Evolutionary conservation across 2,329 filamentous ascomycete genomes (phyloP), one percentile per base, ranked within the genome.

Genomic region (Ceratocystis albifundus): DNA sequence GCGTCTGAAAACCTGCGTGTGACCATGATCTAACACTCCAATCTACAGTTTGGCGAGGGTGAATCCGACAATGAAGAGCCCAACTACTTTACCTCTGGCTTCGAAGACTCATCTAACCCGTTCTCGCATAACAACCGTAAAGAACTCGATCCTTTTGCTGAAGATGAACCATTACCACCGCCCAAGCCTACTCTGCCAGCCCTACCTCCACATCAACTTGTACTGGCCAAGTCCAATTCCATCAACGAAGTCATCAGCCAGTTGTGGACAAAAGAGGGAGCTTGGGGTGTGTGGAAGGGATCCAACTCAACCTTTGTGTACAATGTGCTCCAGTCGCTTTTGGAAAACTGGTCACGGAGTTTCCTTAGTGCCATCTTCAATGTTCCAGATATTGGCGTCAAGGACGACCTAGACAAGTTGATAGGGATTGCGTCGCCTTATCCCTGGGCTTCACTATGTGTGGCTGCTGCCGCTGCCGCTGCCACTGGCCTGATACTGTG

Each of bases 301-400:
- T 90, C 91, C 46, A 97, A 97, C 74, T 85, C 89, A 15, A 95
- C 91, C 0, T 99, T 97, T 72, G 80, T 97, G 62, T 96, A 97
- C 76, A 89, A 87, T 0, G 84, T 96, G 61, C 80, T 97, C 20
- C 84, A 92, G 69, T 90, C 90, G 10, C 87, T 95, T 6, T 78
- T 96, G 36, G 94, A 97, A 74, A 92, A 90, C 71, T 99, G 95
- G 86, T 89, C 92, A 8, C 84, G 91, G 71, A 94, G 90, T 72
- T 82, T 96, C 64, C 80, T 97, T n/a, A 90, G 90, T 57, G 93
- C 94, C 1, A 80, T 97, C 4, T 82, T 97, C 71, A 95, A 95
- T 69, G 83, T 97, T 15, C 92, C 93, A 0, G 93, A 97, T 72
- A 79, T 90, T 41, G 89, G 88, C 7, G 78, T 90, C 65, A 85